Percentiles rank a stretch among this genome's conserved stretches.
Conservation (phyloP, 2,329 filamentous ascomycete genomes). For the Fusarium subglutinans region DNA sequence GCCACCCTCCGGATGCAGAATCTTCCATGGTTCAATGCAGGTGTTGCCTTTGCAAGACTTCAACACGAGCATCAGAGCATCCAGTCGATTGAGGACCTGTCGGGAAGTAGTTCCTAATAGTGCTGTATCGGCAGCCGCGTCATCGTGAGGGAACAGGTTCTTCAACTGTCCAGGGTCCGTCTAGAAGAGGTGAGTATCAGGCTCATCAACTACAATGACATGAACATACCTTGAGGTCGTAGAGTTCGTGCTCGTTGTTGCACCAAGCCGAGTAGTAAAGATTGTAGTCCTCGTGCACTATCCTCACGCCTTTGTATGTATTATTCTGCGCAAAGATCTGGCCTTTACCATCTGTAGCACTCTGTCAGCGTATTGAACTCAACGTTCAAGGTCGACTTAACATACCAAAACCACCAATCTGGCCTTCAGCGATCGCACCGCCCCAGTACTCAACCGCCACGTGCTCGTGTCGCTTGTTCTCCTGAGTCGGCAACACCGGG, state of each 20-base stretch:
- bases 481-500: slow-evolving; percentile 46
- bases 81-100: slow-evolving; percentile 61
- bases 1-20: slow-evolving; percentile 62
- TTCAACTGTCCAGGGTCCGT: slow-evolving; percentile 61
- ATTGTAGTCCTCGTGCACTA: slow-evolving; percentile 64
- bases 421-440: slow-evolving; percentile 50
- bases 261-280: slow-evolving; percentile 77
- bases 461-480: slow-evolving; percentile 57
- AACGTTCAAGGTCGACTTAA: not conserved
- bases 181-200: slow-evolving; percentile 43
- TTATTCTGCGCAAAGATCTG: slow-evolving; percentile 51
- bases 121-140: not conserved
- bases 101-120: not conserved
- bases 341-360: slow-evolving; percentile 32
- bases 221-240: slow-evolving; percentile 60
- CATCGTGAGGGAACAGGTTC: slow-evolving; percentile 50
- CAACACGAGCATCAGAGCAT: slow-evolving; percentile 66
- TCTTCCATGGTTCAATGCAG: slow-evolving; percentile 66
- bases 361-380: not conserved
- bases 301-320: slow-evolving; percentile 69
- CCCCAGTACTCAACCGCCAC: slow-evolving; percentile 69
- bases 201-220: no score
- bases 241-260: slow-evolving; percentile 72
- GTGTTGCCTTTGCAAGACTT: slow-evolving; percentile 66
- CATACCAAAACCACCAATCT: slow-evolving; percentile 41